These are phyloP conservation scores for Tolypocladium tundrense DNA, from an alignment of 2,329 filamentous ascomycete species.

Conservation along the genomic window DNA sequence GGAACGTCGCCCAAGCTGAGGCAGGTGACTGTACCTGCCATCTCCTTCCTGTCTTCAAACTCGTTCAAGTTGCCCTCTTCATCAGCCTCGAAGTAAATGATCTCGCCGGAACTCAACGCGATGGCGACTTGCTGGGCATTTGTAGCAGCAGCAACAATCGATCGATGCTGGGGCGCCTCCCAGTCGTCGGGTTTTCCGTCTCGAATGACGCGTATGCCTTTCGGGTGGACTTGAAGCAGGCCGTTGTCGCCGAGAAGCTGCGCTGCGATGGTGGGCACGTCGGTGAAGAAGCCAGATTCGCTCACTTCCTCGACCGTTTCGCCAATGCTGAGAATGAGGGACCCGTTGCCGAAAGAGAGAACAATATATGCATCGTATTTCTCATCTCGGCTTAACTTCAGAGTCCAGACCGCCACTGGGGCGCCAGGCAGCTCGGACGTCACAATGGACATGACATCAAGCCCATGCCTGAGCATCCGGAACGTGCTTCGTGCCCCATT, in stretches of 20 bases:
- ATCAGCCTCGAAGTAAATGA: slow-evolving; percentile 98
- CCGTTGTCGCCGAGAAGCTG: slow-evolving; percentile 92
- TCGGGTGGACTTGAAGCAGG: slow-evolving; percentile 90
- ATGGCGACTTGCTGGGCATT: slow-evolving; percentile 91
- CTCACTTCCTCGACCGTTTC: slow-evolving; percentile 95
- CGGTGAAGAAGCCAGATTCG: slow-evolving; percentile 84
- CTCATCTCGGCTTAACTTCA: slow-evolving; percentile 72
- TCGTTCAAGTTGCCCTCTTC: slow-evolving; percentile 81
- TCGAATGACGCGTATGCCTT: slow-evolving; percentile 84
- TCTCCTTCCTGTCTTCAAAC: slow-evolving; percentile 89
- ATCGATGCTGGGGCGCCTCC: slow-evolving; percentile 85
- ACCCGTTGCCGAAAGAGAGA: slow-evolving; percentile 84
- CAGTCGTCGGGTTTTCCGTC: slow-evolving; percentile 78
- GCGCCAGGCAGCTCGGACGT: slow-evolving; percentile 81
- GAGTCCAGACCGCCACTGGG: slow-evolving; percentile 91
- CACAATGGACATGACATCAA: slow-evolving; percentile 93
- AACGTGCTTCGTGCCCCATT: slow-evolving; percentile 84
- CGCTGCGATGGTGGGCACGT: slow-evolving; percentile 80
- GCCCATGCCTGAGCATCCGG: slow-evolving; percentile 80
- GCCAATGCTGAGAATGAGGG: slow-evolving; percentile 86
- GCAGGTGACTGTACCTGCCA: slow-evolving; percentile 91
- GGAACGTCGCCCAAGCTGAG: slow-evolving; percentile 91
- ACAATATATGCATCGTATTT: slow-evolving; percentile 91
- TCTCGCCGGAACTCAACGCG: slow-evolving; percentile 88
- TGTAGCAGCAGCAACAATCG: slow-evolving; percentile 87